phyloP scores from a whole-genome alignment of 176 grass and related monocot genomes.

The Elymus sibiricus region DNA sequence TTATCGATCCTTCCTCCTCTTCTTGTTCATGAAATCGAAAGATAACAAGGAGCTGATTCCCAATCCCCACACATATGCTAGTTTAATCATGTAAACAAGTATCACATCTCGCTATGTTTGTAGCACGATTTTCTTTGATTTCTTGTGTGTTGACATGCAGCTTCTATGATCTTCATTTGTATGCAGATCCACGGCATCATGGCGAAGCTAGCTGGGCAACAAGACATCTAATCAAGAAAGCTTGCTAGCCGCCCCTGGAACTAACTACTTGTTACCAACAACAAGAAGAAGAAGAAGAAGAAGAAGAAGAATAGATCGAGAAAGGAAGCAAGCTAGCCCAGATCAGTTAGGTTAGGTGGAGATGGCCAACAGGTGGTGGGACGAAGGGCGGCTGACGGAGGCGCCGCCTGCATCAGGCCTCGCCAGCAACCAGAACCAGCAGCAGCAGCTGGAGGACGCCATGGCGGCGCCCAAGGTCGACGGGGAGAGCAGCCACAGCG shows the following conservation, averaged over 20 bases:
- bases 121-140: background rate
- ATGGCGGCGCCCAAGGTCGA: constrained; percentile 15
- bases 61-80: background rate
- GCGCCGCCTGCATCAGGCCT: background rate
- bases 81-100: too few relatives aligned
- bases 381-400: background rate
- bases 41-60: background rate
- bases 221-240: too few relatives aligned
- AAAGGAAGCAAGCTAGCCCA: background rate
- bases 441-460: background rate
- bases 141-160: background rate
- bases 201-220: too few relatives aligned
- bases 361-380: background rate
- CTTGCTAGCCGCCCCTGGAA: too few relatives aligned
- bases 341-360: background rate
- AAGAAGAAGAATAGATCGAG: background rate
- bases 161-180: background rate
- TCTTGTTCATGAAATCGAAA: background rate
- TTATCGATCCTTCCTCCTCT: too few relatives aligned
- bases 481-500: constrained; percentile 14
- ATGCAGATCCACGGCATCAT: too few relatives aligned
- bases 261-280: too few relatives aligned
- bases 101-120: background rate
- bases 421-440: background rate
- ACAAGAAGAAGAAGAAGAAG: too few relatives aligned